phyloP scores from a whole-genome alignment of 768 basidiomycete species.

The Termitomyces sp. region DNA sequence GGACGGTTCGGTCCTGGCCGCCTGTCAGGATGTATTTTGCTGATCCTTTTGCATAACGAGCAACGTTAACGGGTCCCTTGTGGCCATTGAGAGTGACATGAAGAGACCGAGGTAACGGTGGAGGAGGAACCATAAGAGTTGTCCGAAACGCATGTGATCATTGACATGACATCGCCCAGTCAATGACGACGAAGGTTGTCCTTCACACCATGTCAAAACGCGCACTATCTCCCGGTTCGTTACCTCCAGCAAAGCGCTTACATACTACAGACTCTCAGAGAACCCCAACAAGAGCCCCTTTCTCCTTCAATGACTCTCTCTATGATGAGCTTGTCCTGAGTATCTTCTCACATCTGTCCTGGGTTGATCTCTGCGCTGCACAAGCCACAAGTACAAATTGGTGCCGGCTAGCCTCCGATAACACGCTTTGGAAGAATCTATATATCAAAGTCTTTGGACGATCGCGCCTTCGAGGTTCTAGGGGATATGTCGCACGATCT shows the following conservation, averaged over 20 bases:
- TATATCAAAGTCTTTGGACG: slow-evolving; percentile 67
- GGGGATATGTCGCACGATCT: slow-evolving; percentile 52
- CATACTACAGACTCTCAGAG: slow-evolving; percentile 23
- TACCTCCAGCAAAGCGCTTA: slow-evolving; percentile 59
- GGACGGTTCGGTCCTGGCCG: slow-evolving; percentile 84
- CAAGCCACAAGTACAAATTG: slow-evolving; percentile 65
- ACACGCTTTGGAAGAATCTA: slow-evolving; percentile 69
- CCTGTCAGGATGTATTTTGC: slow-evolving; percentile 92
- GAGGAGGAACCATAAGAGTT: slow-evolving; percentile 44
- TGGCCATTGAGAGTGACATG: slow-evolving; percentile 64
- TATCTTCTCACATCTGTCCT: slow-evolving; percentile 70
- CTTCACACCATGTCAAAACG: slow-evolving; percentile 45
- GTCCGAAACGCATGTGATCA: slow-evolving; percentile 1
- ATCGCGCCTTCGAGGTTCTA: slow-evolving; percentile 61
- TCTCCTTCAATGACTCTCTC: slow-evolving; percentile 52
- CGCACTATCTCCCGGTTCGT: slow-evolving; percentile 38
- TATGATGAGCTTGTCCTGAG: slow-evolving; percentile 76
- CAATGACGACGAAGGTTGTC: neutral
- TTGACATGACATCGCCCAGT: too few species aligned
- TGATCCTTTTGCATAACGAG: slow-evolving; percentile 84
- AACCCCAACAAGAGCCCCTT: slow-evolving; percentile 7
- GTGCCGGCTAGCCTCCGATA: slow-evolving; percentile 63
- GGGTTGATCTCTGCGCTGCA: slow-evolving; percentile 61
- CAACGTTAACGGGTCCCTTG: slow-evolving; percentile 86
- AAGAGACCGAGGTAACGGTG: slow-evolving; percentile 53